A percentile compares a stretch with the other conserved stretches of the same genome.
Conservation (phyloP, 1,284 basidiomycete species). For the Puccinia coronata region DNA sequence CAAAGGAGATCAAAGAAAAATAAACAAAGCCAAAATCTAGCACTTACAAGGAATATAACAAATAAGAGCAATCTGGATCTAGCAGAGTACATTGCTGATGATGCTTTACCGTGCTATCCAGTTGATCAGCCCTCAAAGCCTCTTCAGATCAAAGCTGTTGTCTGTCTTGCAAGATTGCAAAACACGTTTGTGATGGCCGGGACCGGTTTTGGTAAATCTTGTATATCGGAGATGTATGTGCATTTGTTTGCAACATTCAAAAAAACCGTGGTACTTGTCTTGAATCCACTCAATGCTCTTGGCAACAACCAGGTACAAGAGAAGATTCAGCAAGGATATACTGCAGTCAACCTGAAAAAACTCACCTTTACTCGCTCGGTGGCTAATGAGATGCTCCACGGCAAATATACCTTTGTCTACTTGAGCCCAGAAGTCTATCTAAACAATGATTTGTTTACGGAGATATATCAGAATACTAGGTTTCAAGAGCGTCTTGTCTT, state of each 20-base stretch:
- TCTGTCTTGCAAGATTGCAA: no score
- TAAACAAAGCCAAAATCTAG: no score
- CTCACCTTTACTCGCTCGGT: not conserved
- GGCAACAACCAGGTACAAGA: not conserved
- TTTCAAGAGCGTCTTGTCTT: not conserved
- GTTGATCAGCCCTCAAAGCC: no score
- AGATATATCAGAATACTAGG: not conserved
- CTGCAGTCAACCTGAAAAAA: not conserved
- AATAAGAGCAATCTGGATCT: no score
- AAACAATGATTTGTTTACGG: not conserved
- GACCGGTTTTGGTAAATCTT: not conserved
- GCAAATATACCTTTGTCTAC: not conserved
- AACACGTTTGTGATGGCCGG: no score
- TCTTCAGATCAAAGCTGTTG: no score
- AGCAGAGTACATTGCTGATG: no score
- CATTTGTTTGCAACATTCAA: not conserved
- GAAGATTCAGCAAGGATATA: not conserved
- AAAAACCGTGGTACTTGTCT: no score
- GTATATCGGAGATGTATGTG: not conserved
- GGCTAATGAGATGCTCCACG: not conserved
- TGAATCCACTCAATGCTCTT: not conserved
- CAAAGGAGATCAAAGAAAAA: no score
- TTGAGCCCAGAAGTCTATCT: not conserved
- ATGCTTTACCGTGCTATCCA: no score
- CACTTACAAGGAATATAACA: no score